Evolutionary conservation across 225 moss, liverwort and hornwort genomes (phyloP), one percentile per base, ranked within the genome.

Genomic region (Physcomitrellopsis africana): DNA sequence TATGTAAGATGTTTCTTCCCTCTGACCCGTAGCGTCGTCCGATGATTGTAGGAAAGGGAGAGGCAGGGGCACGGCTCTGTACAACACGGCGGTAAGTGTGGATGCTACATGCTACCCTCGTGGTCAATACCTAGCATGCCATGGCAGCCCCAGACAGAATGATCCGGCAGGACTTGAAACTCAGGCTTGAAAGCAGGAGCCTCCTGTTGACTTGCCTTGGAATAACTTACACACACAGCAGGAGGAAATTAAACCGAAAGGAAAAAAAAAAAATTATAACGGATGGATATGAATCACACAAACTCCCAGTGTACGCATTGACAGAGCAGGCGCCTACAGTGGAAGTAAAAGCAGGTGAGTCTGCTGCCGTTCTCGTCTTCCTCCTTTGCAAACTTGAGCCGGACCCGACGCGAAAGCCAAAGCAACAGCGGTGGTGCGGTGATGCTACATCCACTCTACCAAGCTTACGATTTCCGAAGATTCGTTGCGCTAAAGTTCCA

Each of bases 191-290:
- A 57, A 57, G 57, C 57, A 23, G 11, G 52, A 52, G 52, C 7
- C 86, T 75, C 81, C 83, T 63, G 51, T 58, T 58, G 58, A 58
- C 58, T 26, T 26, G 14, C 26, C 26, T 58, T 58, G 12, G 26
- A 58, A 23, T 58, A 1, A 11, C 13, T 5, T 14, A 5, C 23
- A 5, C 22, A 1, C 24, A 1, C 22, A 58, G 10, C 11, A 5
- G 11, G 11, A 58, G 12, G 24, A 24, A 58, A 58, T 6, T 58
- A 13, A 58, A 24, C 18, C 13, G 22, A 58, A 24, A 12, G n/a
- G n/a, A n/a, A n/a, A n/a, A n/a, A 58, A 9, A 22, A 58, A 58
- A 3, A 22, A 22, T 11, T 7, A 24, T 11, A 13, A 37, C 26
- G 58, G 24, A 58, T 58, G 58, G 26, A 58, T 58, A 57, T 57